Percentiles rank a stretch among this genome's conserved stretches.
These are phyloP conservation scores for Verruconis gallopava DNA, from an alignment of 2,329 filamentous ascomycete species.

Conservation along the genomic window DNA sequence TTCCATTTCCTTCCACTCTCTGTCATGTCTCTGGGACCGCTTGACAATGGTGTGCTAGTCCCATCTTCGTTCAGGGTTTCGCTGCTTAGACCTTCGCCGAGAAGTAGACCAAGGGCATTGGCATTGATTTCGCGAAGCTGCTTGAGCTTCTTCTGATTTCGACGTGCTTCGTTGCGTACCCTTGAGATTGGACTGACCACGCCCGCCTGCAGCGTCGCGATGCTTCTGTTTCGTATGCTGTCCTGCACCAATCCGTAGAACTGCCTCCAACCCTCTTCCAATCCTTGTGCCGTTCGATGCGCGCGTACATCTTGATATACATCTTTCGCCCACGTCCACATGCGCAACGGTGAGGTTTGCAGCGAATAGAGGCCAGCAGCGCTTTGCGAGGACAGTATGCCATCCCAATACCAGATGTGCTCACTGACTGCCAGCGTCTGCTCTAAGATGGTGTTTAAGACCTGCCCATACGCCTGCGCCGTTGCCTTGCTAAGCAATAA, in stretches of 20 bases:
- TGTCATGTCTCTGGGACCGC: constrained; percentile 14
- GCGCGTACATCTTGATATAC: constrained; percentile 51
- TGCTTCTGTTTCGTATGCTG: constrained; percentile 58
- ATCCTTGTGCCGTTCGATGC: constrained; percentile 16
- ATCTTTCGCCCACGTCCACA: constrained; percentile 60
- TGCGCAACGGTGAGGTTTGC: constrained; percentile 66
- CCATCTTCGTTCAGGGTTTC: constrained; percentile 18
- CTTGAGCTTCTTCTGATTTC: constrained; percentile 59
- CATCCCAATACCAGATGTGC: constrained; percentile 93
- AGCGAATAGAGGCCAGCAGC: constrained; percentile 73
- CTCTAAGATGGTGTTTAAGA: constrained; percentile 64
- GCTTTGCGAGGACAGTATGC: constrained; percentile 64
- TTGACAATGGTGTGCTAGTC: constrained; percentile 1
- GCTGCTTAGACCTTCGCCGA: constrained; percentile 67
- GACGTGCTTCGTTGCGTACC: constrained; percentile 59
- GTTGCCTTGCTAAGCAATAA: constrained; percentile 81
- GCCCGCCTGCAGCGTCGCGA: constrained; percentile 56
- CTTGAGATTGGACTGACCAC: constrained; percentile 69
- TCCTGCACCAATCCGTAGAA: constrained; percentile 75
- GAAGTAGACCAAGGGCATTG: constrained; percentile 72
- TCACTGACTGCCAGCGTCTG: constrained; percentile 74
- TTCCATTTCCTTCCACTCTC: constrained; percentile 47
- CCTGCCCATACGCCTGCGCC: constrained; percentile 74
- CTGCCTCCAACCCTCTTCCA: constrained; percentile 35
- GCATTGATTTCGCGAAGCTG: constrained; percentile 69